A percentile compares a stretch with the other conserved stretches of the same genome.
Evolutionary conservation across 148 eudicot species (phyloP).

Genomic region (Cornus florida): DNA sequence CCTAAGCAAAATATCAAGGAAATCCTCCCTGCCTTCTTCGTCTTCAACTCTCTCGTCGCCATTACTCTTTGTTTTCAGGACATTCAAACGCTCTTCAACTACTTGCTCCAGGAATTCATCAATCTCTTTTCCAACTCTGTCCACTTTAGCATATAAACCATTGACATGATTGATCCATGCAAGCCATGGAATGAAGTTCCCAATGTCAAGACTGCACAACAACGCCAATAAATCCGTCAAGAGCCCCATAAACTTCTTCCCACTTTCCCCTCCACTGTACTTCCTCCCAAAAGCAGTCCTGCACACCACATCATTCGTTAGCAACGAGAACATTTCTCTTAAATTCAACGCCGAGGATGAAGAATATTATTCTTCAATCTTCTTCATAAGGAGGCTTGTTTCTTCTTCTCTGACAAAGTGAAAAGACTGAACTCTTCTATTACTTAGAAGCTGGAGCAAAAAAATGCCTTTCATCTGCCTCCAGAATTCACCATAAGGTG

Average conservation of each 20-base stretch:
- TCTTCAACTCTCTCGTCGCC: background rate
- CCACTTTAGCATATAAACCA: conserved; percentile 17
- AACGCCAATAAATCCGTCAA: background rate
- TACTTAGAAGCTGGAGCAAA: conserved; percentile 26
- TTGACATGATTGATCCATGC: conserved; percentile 9
- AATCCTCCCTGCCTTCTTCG: conserved; percentile 23
- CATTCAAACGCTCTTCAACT: conserved; percentile 20
- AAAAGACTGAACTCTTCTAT: conserved; percentile 23
- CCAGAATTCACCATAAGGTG: conserved; percentile 38
- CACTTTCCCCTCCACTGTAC: conserved; percentile 15
- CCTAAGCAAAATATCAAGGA: conserved; percentile 29
- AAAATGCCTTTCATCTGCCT: conserved; percentile 35
- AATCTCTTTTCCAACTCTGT: conserved; percentile 17
- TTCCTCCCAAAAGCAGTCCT: conserved; percentile 34
- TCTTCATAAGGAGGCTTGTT: conserved; percentile 12
- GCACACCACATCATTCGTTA: conserved; percentile 24
- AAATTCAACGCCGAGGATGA: conserved; percentile 14
- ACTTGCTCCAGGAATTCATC: conserved; percentile 22
- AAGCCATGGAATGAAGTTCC: conserved; percentile 11
- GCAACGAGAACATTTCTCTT: conserved; percentile 22
- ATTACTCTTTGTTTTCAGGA: background rate
- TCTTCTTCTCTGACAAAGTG: conserved; percentile 22
- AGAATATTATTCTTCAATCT: conserved; percentile 5
- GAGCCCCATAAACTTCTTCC: conserved; percentile 3
- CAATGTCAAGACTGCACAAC: conserved; percentile 13